Evolutionary conservation across 352 stramenopile species (phyloP).

Genomic region (Plasmopara halstedii): DNA sequence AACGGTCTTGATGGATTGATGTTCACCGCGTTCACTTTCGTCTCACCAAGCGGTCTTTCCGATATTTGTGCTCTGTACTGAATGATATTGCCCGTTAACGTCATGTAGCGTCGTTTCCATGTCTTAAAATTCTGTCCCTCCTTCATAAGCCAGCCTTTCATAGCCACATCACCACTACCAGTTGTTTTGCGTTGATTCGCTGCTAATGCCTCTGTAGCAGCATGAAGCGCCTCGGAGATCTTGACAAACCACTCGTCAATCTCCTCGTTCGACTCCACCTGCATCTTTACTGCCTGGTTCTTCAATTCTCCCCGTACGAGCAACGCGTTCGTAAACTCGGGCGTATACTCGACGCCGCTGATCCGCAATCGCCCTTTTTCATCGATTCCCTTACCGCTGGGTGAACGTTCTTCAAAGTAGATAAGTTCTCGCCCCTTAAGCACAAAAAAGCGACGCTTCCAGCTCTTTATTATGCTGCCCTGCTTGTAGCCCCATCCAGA

Average conservation of each 20-base stretch:
- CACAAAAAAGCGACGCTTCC: constrained; percentile 82
- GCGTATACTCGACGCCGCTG: constrained; percentile 53
- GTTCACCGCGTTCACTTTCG: constrained; percentile 63
- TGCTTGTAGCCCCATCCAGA: constrained; percentile 75
- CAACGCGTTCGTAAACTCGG: constrained; percentile 55
- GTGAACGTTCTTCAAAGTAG: constrained; percentile 66
- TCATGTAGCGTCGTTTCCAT: constrained; percentile 82
- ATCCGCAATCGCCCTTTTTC: constrained; percentile 68
- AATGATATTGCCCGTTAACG: constrained; percentile 42
- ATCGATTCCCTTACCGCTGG: constrained; percentile 62
- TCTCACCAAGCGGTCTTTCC: constrained; percentile 58
- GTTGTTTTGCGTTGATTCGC: constrained; percentile 24
- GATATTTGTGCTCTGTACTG: constrained; percentile 53
- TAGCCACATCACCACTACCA: constrained; percentile 17
- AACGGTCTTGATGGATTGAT: constrained; percentile 56
- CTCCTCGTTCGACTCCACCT: constrained; percentile 57
- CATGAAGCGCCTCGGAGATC: constrained; percentile 37
- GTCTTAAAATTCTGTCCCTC: constrained; percentile 86
- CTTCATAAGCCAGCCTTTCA: constrained; percentile 75
- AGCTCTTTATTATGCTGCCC: constrained; percentile 72
- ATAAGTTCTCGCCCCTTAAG: constrained; percentile 68
- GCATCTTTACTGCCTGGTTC: constrained; percentile 64
- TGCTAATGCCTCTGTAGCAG: constrained; percentile 11
- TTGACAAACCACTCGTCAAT: constrained; percentile 53
- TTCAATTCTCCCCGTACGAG: constrained; percentile 56